Conservation (phyloP, 176 grass and related monocot genomes). For the Oryza meridionalis region DNA sequence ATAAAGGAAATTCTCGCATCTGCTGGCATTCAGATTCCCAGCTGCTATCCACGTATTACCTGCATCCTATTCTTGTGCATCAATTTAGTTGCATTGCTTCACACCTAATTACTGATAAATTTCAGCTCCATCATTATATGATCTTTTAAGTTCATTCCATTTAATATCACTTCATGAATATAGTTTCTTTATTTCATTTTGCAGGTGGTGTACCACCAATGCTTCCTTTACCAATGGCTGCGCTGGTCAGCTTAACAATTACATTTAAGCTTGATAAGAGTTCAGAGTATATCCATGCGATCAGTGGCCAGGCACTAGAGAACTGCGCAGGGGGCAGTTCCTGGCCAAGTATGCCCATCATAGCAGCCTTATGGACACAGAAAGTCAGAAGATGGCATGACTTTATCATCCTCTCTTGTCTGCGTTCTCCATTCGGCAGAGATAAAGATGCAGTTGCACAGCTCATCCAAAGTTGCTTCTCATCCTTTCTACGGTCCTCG, state of each 20-base stretch:
- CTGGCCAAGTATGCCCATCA: slow-evolving; percentile 99
- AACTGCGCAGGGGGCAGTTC: slow-evolving; percentile 78
- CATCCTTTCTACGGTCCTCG: slow-evolving; percentile 70
- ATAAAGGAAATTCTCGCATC: slow-evolving; percentile 93
- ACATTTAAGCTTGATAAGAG: slow-evolving; percentile 95
- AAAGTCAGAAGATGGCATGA: slow-evolving; percentile 93
- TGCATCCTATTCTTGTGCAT: slow-evolving; percentile 31
- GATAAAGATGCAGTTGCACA: slow-evolving; percentile 87
- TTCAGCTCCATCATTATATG: not conserved
- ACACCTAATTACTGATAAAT: not conserved
- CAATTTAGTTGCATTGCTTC: slow-evolving; percentile 15
- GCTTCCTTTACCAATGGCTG: slow-evolving; percentile 97
- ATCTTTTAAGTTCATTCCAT: not conserved
- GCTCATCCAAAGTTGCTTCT: slow-evolving; percentile 85
- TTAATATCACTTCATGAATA: slow-evolving; percentile 31
- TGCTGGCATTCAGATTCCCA: slow-evolving; percentile 86
- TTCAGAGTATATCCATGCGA: slow-evolving; percentile 69
- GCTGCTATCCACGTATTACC: slow-evolving; percentile 86
- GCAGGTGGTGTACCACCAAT: slow-evolving; percentile 88
- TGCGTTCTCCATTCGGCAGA: slow-evolving; percentile 69
- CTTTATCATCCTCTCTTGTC: slow-evolving; percentile 87
- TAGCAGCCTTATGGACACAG: slow-evolving; percentile 90
- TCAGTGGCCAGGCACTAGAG: slow-evolving; percentile 86
- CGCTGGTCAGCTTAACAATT: slow-evolving; percentile 92
- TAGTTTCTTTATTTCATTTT: slow-evolving; percentile 25